phyloP scores from a whole-genome alignment of 179 eudicot genomes.

The Vitellaria paradoxa region DNA sequence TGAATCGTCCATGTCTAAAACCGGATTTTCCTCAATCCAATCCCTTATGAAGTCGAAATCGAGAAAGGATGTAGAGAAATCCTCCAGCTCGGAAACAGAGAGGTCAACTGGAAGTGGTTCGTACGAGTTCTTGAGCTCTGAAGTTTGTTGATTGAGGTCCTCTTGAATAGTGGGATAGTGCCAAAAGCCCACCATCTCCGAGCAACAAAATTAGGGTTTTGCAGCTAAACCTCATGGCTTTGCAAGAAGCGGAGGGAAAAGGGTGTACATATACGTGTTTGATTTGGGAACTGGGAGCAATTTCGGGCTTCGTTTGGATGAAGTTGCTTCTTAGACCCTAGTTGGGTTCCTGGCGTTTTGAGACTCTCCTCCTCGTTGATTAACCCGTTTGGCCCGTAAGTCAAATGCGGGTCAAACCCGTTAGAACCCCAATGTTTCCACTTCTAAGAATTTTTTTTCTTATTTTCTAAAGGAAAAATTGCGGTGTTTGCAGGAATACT shows the following conservation, averaged over 20 bases:
- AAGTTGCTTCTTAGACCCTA: conserved; percentile 19
- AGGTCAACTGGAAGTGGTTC: conserved; percentile 30
- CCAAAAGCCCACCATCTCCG: conserved; percentile 32
- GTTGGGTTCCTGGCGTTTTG: conserved; percentile 16
- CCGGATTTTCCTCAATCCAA: conserved; percentile 46
- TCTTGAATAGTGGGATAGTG: conserved; percentile 17
- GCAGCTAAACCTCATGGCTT: conserved; percentile 14
- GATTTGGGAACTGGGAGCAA: neutral
- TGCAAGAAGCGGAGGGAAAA: neutral
- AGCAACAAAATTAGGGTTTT: conserved; percentile 21
- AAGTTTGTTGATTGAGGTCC: conserved; percentile 9
- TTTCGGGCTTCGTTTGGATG: neutral
- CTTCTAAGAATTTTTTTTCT: too few relatives aligned
- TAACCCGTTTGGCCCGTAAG: neutral
- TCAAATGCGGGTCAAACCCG: too few relatives aligned
- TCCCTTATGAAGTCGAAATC: conserved; percentile 56
- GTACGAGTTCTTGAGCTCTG: conserved; percentile 23
- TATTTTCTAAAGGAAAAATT: too few relatives aligned
- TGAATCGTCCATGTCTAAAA: conserved; percentile 5
- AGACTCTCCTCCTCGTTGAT: neutral
- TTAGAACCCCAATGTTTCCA: neutral
- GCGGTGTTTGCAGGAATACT: too few relatives aligned
- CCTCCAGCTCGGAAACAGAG: conserved; percentile 41
- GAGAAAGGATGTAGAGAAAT: conserved; percentile 38
- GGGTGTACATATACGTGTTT: neutral